These are phyloP conservation scores for Ustilago sp. DNA, from an alignment of 1,284 basidiomycete genomes.

Conservation along the genomic window DNA sequence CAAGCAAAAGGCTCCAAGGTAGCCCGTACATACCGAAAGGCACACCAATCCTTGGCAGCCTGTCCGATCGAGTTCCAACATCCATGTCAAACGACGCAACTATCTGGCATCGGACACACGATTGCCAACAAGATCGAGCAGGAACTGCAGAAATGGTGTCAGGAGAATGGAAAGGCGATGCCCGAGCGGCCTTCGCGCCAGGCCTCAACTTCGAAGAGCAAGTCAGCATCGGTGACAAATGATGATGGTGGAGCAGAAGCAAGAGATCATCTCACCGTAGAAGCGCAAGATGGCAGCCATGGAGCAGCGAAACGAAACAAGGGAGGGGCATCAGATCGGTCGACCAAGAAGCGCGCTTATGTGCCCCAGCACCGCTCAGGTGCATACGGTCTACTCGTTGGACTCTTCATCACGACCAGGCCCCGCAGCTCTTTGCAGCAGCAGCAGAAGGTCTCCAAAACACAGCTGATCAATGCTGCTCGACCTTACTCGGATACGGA, in stretches of 20 bases:
- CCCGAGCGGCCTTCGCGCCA: slow-evolving; percentile 42
- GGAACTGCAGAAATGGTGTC: slow-evolving; percentile 59
- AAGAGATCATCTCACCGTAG: not conserved
- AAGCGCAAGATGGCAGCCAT: not conserved
- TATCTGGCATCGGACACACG: slow-evolving; percentile 59
- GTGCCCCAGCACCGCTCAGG: slow-evolving; percentile 65
- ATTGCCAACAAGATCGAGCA: slow-evolving; percentile 59
- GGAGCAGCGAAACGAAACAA: slow-evolving; percentile 20
- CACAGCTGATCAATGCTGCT: slow-evolving; percentile 61
- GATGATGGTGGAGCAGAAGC: not conserved
- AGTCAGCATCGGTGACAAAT: not conserved
- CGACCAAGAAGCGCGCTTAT: slow-evolving; percentile 55
- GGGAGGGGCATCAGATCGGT: slow-evolving; percentile 20
- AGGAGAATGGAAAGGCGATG: slow-evolving; percentile 39
- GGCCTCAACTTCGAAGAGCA: slow-evolving; percentile 16
- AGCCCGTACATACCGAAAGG: slow-evolving; percentile 55
- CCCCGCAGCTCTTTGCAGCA: slow-evolving; percentile 8
- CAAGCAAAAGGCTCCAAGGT: slow-evolving; percentile 55
- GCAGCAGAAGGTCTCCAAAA: slow-evolving; percentile 52
- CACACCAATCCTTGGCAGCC: slow-evolving; percentile 52
- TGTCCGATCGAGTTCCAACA: slow-evolving; percentile 56
- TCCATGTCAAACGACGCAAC: slow-evolving; percentile 58
- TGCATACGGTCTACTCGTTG: slow-evolving; percentile 65
- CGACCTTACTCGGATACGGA: slow-evolving; percentile 63
- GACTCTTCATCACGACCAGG: slow-evolving; percentile 50